Base-by-base conservation (phyloP, 179 eudicot species). In the Vitellaria paradoxa region DNA sequence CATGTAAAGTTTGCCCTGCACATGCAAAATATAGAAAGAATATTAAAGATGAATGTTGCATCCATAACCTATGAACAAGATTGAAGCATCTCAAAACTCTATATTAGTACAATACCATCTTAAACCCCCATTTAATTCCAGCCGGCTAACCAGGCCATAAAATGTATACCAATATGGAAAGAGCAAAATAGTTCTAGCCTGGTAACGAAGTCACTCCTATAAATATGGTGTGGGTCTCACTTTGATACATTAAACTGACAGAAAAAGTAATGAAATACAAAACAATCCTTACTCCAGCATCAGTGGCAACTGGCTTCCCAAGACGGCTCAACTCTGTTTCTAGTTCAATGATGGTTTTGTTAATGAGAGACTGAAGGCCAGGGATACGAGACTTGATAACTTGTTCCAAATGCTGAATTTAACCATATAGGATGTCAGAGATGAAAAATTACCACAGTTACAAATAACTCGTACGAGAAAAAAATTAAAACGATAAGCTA, bases 351-450 rank as follows among this genome's bases (percentile, higher is more conserved):
- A 91, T 88, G 45, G 94, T 93, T 84, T 93, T 93, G 88, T 84
- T 86, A 60, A 93, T 93, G 63, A 93, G 97, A 70, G 98, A 93
- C 80, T 93, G 98, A 82, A 93, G 94, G 78, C 97, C 91, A 21
- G 98, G 98, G 72, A 93, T 93, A 40, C 98, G 92, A 72, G 98
- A 90, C 81, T 91, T 93, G 88, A 93, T 93, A 79, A 93, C 98
- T 65, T 74, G 69, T 81, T 93, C 98, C 86, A 93, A 73, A 82
- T 93, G 98, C 98, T 93, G 93, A 64, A 75, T 24, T 47, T 50
- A 65, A 9, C 23, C 23, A 74, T 26, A 23, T 68, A 72, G n/a
- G 70, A 20, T 24, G 24, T 67, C 57, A 70, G 7, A 59, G 9
- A 13, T 20, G 63, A 50, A 23, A 66, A 52, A 52, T 23, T 21